phyloP scores from a whole-genome alignment of 768 basidiomycete genomes.

The Tricholoma furcatifolium region DNA sequence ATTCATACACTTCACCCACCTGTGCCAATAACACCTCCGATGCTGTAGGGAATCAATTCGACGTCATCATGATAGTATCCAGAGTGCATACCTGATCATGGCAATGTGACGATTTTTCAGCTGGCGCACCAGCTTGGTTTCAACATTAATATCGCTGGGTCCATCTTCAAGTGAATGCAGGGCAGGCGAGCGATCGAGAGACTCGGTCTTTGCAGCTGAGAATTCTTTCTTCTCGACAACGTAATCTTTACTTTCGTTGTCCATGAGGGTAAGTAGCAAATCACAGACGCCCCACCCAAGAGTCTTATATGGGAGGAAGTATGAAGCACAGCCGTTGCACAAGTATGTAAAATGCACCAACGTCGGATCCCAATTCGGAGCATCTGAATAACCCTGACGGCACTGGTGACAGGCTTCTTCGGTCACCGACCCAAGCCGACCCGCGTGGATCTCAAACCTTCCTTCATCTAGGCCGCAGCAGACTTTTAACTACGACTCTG shows the following conservation, averaged over 20 bases:
- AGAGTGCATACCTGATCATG: constrained; percentile 59
- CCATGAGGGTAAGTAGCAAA: neutral
- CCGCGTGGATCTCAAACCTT: no score
- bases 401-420: no score
- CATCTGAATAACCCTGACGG: neutral
- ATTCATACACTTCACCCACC: constrained; percentile 35
- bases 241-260: constrained; percentile 1
- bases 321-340: no score
- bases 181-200: neutral
- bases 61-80: neutral
- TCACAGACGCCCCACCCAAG: neutral
- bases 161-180: neutral
- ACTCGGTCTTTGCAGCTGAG: constrained; percentile 18
- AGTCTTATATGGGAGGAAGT: no score
- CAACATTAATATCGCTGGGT: constrained; percentile 2
- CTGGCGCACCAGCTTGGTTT: constrained; percentile 48
- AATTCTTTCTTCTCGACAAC: constrained; percentile 7
- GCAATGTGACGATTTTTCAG: constrained; percentile 77
- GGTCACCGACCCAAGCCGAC: no score
- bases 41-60: constrained; percentile 33
- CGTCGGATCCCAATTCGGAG: neutral
- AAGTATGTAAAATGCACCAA: neutral
- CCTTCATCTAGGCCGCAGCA: no score
- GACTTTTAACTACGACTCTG: no score
- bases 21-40: constrained; percentile 59